These are phyloP conservation scores for Tricholoma sp. DNA, from an alignment of 768 basidiomycete species.

Conservation along the genomic window DNA sequence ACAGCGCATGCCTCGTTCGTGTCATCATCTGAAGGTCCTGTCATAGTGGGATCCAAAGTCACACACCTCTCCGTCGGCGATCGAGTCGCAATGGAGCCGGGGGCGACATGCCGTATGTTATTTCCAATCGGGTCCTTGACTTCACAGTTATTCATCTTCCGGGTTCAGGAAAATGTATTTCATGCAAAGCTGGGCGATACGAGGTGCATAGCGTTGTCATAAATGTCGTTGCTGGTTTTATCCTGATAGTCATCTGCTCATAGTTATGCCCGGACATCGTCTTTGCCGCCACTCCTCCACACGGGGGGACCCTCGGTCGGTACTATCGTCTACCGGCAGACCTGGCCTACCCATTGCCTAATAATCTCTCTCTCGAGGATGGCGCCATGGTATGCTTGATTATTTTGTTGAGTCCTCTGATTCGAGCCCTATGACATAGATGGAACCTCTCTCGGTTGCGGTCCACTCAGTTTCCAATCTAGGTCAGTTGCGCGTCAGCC, in stretches of 20 bases:
- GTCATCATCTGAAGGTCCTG: neutral
- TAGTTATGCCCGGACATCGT: constrained; percentile 83
- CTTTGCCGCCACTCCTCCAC: constrained; percentile 92
- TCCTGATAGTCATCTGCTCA: neutral
- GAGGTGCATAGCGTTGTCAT: constrained; percentile 43
- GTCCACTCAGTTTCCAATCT: constrained; percentile 83
- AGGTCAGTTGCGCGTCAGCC: constrained; percentile 65
- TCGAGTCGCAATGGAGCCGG: constrained; percentile 89
- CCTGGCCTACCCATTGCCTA: constrained; percentile 77
- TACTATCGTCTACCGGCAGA: constrained; percentile 87
- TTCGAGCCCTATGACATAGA: constrained; percentile 35
- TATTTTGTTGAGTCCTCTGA: neutral
- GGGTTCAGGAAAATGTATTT: constrained; percentile 54
- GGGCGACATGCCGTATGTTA: constrained; percentile 67
- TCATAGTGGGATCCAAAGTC: constrained; percentile 63
- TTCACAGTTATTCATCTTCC: neutral
- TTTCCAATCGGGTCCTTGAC: neutral
- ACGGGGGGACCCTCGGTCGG: constrained; percentile 83
- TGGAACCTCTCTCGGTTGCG: constrained; percentile 92
- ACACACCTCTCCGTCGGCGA: constrained; percentile 77
- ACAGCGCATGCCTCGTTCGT: constrained; percentile 1
- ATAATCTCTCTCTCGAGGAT: constrained; percentile 84
- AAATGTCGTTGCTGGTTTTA: neutral
- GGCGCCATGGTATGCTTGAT: constrained; percentile 74
- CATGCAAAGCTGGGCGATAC: constrained; percentile 81